phyloP scores from a whole-genome alignment of 495 filamentous ascomycete species.

The Cercophora sp. region DNA sequence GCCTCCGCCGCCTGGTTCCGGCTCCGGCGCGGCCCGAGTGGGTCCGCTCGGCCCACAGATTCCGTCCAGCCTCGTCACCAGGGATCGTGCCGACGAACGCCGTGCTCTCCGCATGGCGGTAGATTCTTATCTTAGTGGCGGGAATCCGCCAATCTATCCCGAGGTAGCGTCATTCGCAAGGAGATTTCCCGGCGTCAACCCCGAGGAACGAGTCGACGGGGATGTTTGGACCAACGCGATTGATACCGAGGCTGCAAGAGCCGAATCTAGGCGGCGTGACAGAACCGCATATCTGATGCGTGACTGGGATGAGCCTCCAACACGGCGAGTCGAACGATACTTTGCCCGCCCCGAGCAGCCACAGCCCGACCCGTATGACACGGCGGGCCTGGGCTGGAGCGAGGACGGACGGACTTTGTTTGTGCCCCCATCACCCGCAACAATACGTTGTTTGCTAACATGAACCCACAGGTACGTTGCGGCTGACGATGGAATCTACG shows the following conservation, averaged over 20 bases:
- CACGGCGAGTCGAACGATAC: slow-evolving; percentile 16
- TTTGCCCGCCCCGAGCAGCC: slow-evolving; percentile 1
- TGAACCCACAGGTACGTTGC: slow-evolving; percentile 57
- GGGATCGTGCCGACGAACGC: too few species aligned
- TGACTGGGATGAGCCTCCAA: slow-evolving; percentile 27
- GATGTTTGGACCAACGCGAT: not conserved
- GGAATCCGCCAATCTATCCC: too few species aligned
- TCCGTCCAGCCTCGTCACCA: too few species aligned
- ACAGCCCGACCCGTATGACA: slow-evolving; percentile 42
- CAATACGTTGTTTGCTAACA: slow-evolving; percentile 7
- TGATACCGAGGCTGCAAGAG: not conserved
- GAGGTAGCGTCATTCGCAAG: too few species aligned
- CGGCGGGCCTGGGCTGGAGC: slow-evolving; percentile 69
- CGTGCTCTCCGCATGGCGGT: not conserved
- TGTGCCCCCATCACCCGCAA: slow-evolving; percentile 28
- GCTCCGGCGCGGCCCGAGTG: too few species aligned
- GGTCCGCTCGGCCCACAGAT: too few species aligned
- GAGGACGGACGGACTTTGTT: slow-evolving; percentile 66
- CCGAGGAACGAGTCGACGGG: not conserved
- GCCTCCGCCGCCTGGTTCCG: too few species aligned
- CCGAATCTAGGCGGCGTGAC: slow-evolving; percentile 16
- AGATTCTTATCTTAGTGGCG: not conserved
- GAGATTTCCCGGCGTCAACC: too few species aligned
- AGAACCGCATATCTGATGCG: slow-evolving; percentile 26
- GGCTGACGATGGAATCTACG: slow-evolving; percentile 71